Base-by-base conservation (phyloP, 306 rosid species). In the Biancaea sappan region DNA sequence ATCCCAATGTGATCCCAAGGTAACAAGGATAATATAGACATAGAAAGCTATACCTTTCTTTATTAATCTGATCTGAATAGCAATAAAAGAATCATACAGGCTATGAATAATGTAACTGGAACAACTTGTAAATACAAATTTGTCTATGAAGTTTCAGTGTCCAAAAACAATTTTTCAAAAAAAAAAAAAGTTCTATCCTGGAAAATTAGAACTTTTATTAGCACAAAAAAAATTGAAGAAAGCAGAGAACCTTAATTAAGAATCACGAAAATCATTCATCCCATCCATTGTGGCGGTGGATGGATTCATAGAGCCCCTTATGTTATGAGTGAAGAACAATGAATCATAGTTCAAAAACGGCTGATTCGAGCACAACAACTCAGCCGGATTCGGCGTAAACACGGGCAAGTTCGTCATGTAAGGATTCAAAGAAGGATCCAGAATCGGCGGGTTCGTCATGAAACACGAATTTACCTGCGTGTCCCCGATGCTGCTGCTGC, bases 401-500 rank as follows among this genome's bases (percentile, higher is more conserved):
- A 73, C 38, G 8, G 87, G 83, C 44, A 83, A 68, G 37, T 79
- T 81, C 25, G 80, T 28, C 75, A 83, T 2, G 44, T 85, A 87
- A 58, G 88, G 85, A 68, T 83, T 81, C 28, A 81, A 50, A 0
- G 54, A 53, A 15, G 84, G 71, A 75, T 86, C 87, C 25, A 80
- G 9, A 2, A 83, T 72, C 1, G 68, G 52, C 2, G 82, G 24
- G 2, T 53, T 24, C 15, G 60, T n/a, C 78, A 78, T 38, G 31
- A 86, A 88, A 43, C 87, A 88, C 3, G 90, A 86, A 35, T 77
- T 83, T n/a, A 80, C 89, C n/a, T 84, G 92, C 19, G 72, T 77
- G 61, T 81, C 84, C 5, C 73, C 67, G 0, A 54, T 58, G 22
- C 57, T 66, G 54, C 79, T 79, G 35, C 86, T 72, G 52, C 78